These are phyloP conservation scores for Kluyveromyces dobzhanskii DNA, from an alignment of 805 yeast species.

Conservation along the genomic window DNA sequence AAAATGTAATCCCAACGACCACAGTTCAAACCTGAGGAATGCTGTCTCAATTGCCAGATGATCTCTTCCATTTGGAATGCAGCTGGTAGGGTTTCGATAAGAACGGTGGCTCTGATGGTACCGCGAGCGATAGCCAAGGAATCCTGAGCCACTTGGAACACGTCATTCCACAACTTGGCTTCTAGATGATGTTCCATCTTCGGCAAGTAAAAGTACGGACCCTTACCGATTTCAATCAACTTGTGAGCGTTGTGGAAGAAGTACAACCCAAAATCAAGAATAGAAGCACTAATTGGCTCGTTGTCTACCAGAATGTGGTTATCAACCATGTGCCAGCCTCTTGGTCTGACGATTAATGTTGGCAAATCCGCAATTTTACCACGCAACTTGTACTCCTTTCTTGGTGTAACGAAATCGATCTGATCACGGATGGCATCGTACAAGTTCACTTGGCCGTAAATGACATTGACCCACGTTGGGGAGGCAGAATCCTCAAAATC, in stretches of 20 bases:
- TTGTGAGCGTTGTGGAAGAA: conserved; percentile 68
- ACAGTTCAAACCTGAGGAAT: conserved; percentile 75
- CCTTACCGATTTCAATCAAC: conserved; percentile 54
- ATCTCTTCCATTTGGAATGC: conserved; percentile 85
- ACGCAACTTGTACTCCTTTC: conserved; percentile 41
- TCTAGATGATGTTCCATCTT: conserved; percentile 83
- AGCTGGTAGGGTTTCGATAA: conserved; percentile 78
- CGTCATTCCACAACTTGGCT: conserved; percentile 77
- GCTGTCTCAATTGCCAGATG: conserved; percentile 65
- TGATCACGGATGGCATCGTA: conserved; percentile 69
- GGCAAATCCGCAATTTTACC: conserved; percentile 42
- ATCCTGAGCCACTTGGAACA: conserved; percentile 71
- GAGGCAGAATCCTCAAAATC: conserved; percentile 81
- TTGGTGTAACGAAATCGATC: conserved; percentile 40
- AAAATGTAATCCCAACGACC: conserved; percentile 89
- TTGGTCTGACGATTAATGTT: conserved; percentile 74
- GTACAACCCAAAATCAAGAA: conserved; percentile 71
- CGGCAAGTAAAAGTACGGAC: conserved; percentile 77
- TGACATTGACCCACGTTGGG: conserved; percentile 75
- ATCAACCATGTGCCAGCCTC: conserved; percentile 84
- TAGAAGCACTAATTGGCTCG: conserved; percentile 69
- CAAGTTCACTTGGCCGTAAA: conserved; percentile 73
- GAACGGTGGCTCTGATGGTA: conserved; percentile 70
- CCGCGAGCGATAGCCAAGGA: conserved; percentile 61
- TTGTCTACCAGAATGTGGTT: conserved; percentile 63